These are phyloP conservation scores for Isatis lusitanica DNA, from an alignment of 441 rosid species.

Conservation along the genomic window DNA sequence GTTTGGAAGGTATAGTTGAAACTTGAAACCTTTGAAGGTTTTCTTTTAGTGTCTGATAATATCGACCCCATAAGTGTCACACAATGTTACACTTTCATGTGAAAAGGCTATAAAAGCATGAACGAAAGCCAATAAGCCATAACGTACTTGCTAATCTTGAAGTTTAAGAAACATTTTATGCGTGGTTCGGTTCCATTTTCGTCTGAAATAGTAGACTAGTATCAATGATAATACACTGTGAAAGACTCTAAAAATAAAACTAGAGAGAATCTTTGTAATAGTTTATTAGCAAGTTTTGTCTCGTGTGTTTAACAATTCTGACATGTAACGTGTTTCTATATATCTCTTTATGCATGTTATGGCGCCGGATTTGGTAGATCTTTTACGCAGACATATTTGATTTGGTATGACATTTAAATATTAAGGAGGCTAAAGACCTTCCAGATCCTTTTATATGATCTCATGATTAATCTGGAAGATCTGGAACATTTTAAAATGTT, in stretches of 20 bases:
- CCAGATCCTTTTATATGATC: conserved; percentile 12
- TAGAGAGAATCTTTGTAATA: conserved; percentile 25
- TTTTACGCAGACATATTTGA: conserved; percentile 33
- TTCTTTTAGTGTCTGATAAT: not conserved
- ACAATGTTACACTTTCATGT: not conserved
- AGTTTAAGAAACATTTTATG: not conserved
- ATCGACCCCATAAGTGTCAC: not conserved
- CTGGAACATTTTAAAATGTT: conserved; percentile 5
- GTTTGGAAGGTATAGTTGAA: not conserved
- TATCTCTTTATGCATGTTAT: conserved; percentile 35
- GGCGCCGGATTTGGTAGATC: conserved; percentile 40
- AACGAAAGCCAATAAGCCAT: not conserved
- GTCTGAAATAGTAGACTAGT: not conserved
- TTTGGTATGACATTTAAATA: not conserved
- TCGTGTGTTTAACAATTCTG: conserved; percentile 32
- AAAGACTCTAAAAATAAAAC: not conserved
- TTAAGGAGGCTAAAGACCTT: conserved; percentile 18
- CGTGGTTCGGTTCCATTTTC: conserved; percentile 14
- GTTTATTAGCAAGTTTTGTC: conserved; percentile 32
- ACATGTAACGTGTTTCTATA: conserved; percentile 32
- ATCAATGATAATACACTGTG: not conserved
- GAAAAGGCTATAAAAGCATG: not conserved
- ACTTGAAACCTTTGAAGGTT: not conserved
- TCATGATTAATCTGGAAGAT: conserved; percentile 26
- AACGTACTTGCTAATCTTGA: not conserved